Evolutionary conservation across 1,284 basidiomycete genomes (phyloP).

Genomic region (Naganishia sp.): DNA sequence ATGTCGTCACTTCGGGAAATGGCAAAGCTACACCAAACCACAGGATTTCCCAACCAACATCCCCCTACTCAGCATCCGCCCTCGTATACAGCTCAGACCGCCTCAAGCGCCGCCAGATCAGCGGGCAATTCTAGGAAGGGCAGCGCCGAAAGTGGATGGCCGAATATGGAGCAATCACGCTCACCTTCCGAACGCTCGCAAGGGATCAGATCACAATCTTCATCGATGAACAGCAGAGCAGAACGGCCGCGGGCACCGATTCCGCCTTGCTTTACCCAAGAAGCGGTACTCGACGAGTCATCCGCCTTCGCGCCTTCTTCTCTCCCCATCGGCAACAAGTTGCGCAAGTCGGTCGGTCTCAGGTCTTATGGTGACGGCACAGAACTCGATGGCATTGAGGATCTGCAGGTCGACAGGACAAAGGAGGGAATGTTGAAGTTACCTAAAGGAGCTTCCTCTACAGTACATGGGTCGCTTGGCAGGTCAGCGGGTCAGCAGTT

Average conservation of each 20-base stretch:
- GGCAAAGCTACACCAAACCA: constrained; percentile 24
- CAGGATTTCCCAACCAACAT: constrained; percentile 3
- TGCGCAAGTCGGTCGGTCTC: constrained; percentile 71
- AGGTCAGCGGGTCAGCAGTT: constrained; percentile 11
- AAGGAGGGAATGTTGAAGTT: constrained; percentile 42
- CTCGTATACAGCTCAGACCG: constrained; percentile 28
- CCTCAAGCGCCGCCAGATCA: constrained; percentile 28
- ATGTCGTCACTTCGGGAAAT: constrained; percentile 47
- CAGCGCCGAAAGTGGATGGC: constrained; percentile 14
- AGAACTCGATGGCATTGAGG: constrained; percentile 87
- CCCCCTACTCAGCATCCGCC: not conserved
- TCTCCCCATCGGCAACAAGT: constrained; percentile 46
- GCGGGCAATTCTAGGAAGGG: constrained; percentile 14
- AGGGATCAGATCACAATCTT: not conserved
- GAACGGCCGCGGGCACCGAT: not conserved
- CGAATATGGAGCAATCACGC: not conserved
- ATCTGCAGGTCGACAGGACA: constrained; percentile 74
- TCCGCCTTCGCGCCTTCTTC: not conserved
- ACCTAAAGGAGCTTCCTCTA: not conserved
- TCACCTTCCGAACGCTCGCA: constrained; percentile 8
- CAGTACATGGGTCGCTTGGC: not conserved
- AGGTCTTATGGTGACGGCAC: constrained; percentile 85
- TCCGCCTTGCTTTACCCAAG: constrained; percentile 8
- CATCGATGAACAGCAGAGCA: not conserved
- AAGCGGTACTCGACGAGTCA: not conserved